Conservation (phyloP, 148 eudicot genomes). For the Vaccinium myrtillus region DNA sequence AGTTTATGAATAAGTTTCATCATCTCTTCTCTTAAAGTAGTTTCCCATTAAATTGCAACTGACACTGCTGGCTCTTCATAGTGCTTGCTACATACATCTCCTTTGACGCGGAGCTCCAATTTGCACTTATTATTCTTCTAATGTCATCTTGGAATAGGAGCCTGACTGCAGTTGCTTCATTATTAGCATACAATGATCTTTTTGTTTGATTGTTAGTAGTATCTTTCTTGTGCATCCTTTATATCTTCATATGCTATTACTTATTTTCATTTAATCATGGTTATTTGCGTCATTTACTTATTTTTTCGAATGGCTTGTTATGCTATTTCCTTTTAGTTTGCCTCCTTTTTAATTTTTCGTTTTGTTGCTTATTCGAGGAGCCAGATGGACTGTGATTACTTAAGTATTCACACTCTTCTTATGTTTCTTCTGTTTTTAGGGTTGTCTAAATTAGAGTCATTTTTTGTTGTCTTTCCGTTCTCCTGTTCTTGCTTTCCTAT, state of each 20-base stretch:
- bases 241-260: not conserved
- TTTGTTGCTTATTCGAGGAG: not conserved
- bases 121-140: not conserved
- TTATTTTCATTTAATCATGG: not conserved
- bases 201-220: not conserved
- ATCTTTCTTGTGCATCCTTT: not conserved
- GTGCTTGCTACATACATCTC: not conserved
- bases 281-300: not conserved
- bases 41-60: not conserved
- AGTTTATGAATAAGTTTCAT: not conserved
- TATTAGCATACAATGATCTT: not conserved
- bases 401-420: not conserved
- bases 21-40: not conserved
- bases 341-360: not conserved
- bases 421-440: not conserved
- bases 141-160: not conserved
- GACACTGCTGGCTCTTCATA: not conserved
- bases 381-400: not conserved
- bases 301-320: not conserved
- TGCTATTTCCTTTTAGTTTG: constrained; percentile 1
- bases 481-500: not conserved
- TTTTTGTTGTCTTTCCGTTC: not conserved
- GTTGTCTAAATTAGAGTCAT: not conserved
- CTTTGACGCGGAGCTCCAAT: not conserved
- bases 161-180: not conserved